Evolutionary conservation across 1,284 basidiomycete species (phyloP).

Genomic region (Dichomitus squalens): DNA sequence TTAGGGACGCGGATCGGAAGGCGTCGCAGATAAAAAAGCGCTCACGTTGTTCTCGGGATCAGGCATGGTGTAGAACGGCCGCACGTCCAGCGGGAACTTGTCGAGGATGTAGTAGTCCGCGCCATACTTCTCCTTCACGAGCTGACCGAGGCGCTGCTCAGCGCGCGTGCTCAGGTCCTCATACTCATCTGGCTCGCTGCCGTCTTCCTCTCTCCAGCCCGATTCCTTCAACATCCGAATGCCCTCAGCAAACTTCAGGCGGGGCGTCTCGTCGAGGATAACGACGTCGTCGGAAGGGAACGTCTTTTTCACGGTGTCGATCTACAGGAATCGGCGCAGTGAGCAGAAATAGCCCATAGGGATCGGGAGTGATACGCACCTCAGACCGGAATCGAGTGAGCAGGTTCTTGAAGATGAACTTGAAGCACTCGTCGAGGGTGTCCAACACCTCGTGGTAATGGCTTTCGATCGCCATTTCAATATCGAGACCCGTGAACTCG

Average conservation of each 20-base stretch:
- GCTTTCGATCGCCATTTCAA: conserved; percentile 73
- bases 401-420: conserved; percentile 40
- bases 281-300: conserved; percentile 58
- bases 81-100: conserved; percentile 64
- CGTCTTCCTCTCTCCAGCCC: conserved; percentile 49
- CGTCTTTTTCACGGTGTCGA: conserved; percentile 58
- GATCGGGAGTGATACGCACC: conserved; percentile 19
- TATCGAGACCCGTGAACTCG: conserved; percentile 74
- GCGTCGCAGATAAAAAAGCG: conserved; percentile 2
- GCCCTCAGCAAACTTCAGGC: conserved; percentile 59
- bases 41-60: conserved; percentile 53
- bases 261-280: conserved; percentile 50
- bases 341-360: not conserved
- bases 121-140: conserved; percentile 68
- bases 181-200: conserved; percentile 50
- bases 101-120: conserved; percentile 74
- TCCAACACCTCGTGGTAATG: conserved; percentile 63
- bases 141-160: conserved; percentile 61
- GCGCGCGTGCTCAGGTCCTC: conserved; percentile 48
- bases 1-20: not conserved
- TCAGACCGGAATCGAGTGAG: conserved; percentile 39
- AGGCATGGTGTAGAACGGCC: conserved; percentile 77
- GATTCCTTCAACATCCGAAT: conserved; percentile 56
- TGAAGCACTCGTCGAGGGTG: conserved; percentile 42
- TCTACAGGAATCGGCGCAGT: conserved; percentile 28